Base-by-base conservation (phyloP, 495 filamentous ascomycete species). In the Aspergillus coremiiformis region DNA sequence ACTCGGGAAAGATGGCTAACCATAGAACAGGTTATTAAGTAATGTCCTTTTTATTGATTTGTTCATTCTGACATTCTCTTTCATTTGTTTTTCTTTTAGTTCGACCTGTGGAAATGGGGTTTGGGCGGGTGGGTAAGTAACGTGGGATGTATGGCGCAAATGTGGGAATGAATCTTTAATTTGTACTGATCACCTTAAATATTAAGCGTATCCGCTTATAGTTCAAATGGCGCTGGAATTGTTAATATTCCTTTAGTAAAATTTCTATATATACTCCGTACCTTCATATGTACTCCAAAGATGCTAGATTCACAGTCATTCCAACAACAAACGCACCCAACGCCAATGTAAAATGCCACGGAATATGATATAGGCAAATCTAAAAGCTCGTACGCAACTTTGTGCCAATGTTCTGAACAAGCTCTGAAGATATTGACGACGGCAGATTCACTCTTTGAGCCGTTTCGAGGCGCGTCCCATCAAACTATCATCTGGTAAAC, bases 401-500 rank as follows among this genome's bases (percentile, higher is more conserved):
- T 5, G 32, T 14, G 5, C 2, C 2, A 35, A 35, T n/a, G 1
- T 4, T n/a, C 1, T 35, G n/a, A 35, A n/a, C 14, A 35, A 5
- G 32, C 32, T 35, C 32, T 14, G 10, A 35, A n/a, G 32, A 30
- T n/a, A 35, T 5, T 12, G 11, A 35, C 12, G n/a, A 14, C 12
- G 2, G 14, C 12, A 4, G 14, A 14, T 14, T 70, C 49, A 74
- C 52, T 73, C 73, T 51, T 74, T 76, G 21, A 74, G 54, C 11
- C 73, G 71, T 49, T 76, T 76, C 11, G 68, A 49, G 14, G 69
- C 70, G 37, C 73, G 62, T 27, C 66, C 73, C 39, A 83, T 72
- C 35, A 93, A 54, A 15, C 77, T 82, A 74, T 96, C 92, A 67
- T 95, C 92, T 5, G 87, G 86, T 49, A 95, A 58, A 2, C 89